phyloP scores from a whole-genome alignment of 106 monocot species.

The Hemerocallis citrina region DNA sequence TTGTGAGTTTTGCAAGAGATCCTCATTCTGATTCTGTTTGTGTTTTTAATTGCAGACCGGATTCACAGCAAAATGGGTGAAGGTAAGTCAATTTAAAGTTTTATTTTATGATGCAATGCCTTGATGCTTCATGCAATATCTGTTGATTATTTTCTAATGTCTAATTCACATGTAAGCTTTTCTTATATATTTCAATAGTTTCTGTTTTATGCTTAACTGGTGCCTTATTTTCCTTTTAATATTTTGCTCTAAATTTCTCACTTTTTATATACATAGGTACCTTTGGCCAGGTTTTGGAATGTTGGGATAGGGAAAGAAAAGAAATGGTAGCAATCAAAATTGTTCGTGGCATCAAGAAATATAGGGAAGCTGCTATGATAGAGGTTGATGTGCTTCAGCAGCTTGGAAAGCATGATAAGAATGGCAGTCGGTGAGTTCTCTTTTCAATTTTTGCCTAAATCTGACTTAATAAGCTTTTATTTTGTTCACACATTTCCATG shows the following conservation, averaged over 20 bases:
- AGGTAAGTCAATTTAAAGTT: slow-evolving; percentile 48
- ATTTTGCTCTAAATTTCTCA: not conserved
- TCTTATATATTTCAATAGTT: not conserved
- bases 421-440: slow-evolving; percentile 32
- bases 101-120: not conserved
- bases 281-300: slow-evolving; percentile 91
- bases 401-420: slow-evolving; percentile 42
- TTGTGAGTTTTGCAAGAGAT: not conserved
- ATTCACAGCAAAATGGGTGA: slow-evolving; percentile 90
- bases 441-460: not conserved
- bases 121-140: not conserved
- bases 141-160: not conserved
- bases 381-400: slow-evolving; percentile 74
- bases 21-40: slow-evolving; percentile 3
- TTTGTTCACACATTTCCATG: too few relatives aligned
- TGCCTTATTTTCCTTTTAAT: not conserved
- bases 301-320: slow-evolving; percentile 77
- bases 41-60: slow-evolving; percentile 37
- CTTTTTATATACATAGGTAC: slow-evolving; percentile 43
- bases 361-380: slow-evolving; percentile 83
- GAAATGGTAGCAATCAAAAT: slow-evolving; percentile 98
- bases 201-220: not conserved
- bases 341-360: slow-evolving; percentile 71
- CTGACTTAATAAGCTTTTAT: too few relatives aligned
- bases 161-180: not conserved